Evolutionary conservation across 345 rosid genomes (phyloP).

Genomic region (Acer yangbiense): DNA sequence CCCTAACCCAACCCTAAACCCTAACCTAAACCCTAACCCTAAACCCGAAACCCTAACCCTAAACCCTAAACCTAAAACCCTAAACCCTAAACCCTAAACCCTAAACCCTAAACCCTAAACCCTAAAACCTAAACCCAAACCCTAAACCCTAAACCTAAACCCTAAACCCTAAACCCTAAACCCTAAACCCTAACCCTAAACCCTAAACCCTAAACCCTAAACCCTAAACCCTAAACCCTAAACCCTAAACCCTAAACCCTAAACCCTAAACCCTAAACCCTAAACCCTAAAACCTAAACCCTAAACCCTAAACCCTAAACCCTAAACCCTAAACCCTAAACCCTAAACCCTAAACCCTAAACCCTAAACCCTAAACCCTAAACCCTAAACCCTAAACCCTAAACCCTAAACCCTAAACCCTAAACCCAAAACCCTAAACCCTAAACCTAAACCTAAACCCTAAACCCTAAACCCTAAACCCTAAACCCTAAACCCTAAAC

Average conservation of each 20-base stretch:
- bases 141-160: conserved; percentile 27
- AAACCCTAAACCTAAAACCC: conserved; percentile 17
- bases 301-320: conserved; percentile 27
- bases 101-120: conserved; percentile 26
- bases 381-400: conserved; percentile 26
- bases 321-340: conserved; percentile 33
- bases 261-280: conserved; percentile 34
- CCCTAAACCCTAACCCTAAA: conserved; percentile 25
- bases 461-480: conserved; percentile 38
- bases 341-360: conserved; percentile 30
- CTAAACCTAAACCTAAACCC: conserved; percentile 29
- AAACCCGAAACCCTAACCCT: conserved; percentile 23
- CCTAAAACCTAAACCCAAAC: conserved; percentile 29
- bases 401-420: conserved; percentile 29
- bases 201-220: conserved; percentile 30
- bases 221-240: conserved; percentile 28
- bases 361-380: conserved; percentile 35
- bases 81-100: conserved; percentile 21
- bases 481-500: conserved; percentile 37
- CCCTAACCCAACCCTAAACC: conserved; percentile 10
- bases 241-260: conserved; percentile 29
- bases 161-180: background rate
- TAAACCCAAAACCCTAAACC: conserved; percentile 31
- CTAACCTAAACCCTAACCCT: background rate
- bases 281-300: conserved; percentile 29